These are phyloP conservation scores for Penicillium sp. DNA, from an alignment of 2,329 filamentous ascomycete genomes.

Conservation along the genomic window DNA sequence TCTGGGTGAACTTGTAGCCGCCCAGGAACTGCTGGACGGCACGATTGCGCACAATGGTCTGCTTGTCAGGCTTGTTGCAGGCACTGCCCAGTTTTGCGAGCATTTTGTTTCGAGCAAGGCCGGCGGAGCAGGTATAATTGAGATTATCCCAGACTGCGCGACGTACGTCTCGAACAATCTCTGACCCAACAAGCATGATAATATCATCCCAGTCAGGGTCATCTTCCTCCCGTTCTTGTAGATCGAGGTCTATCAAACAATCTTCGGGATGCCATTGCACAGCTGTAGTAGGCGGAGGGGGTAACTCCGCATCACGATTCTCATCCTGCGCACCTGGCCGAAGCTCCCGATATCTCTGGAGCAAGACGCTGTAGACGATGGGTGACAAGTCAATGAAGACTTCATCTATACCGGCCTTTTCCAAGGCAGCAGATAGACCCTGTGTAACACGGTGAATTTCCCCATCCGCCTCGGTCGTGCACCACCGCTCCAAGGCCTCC, in stretches of 20 bases:
- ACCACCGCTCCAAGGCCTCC: conserved; percentile 61
- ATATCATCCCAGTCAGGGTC: conserved; percentile 98
- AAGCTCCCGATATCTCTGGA: conserved; percentile 77
- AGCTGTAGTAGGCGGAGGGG: conserved; percentile 70
- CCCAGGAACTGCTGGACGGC: conserved; percentile 77
- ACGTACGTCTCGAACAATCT: conserved; percentile 80
- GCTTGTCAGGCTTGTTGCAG: conserved; percentile 89
- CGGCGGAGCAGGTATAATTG: conserved; percentile 88
- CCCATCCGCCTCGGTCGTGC: conserved; percentile 22
- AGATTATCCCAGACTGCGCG: conserved; percentile 67
- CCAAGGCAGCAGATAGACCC: conserved; percentile 58
- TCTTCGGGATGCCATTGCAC: conserved; percentile 79
- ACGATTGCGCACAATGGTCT: conserved; percentile 89
- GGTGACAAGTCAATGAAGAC: conserved; percentile 91
- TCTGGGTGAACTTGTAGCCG: conserved; percentile 90
- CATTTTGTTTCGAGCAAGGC: conserved; percentile 90
- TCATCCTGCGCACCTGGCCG: conserved; percentile 55
- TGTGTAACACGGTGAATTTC: conserved; percentile 26
- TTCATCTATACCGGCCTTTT: conserved; percentile 95
- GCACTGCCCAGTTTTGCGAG: conserved; percentile 90
- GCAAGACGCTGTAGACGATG: conserved; percentile 73
- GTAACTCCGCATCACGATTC: conserved; percentile 62
- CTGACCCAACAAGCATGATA: conserved; percentile 79
- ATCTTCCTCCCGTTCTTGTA: conserved; percentile 69
- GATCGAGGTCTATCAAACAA: conserved; percentile 76